phyloP scores from a whole-genome alignment of 768 basidiomycete genomes.

The Suillus bovinus region DNA sequence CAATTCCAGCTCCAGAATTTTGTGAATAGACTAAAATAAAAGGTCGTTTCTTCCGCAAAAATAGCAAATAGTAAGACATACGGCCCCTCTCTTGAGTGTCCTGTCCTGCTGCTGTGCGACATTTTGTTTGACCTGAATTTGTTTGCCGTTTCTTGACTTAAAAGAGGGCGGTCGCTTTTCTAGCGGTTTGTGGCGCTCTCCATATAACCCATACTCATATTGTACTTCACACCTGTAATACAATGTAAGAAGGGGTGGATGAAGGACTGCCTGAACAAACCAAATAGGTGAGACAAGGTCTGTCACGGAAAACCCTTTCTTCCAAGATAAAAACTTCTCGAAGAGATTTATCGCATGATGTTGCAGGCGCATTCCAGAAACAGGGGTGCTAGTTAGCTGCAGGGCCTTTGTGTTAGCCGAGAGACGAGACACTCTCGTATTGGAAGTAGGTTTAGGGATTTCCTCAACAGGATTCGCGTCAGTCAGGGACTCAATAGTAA shows the following conservation, averaged over 20 bases:
- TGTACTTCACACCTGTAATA: conserved; percentile 74
- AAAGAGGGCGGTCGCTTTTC: conserved; percentile 57
- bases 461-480: not conserved
- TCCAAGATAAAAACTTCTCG: conserved; percentile 43
- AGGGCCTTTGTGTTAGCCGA: not conserved
- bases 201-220: conserved; percentile 72
- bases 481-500: conserved; percentile 35
- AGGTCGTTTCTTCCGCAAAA: not conserved
- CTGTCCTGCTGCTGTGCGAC: conserved; percentile 58
- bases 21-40: conserved; percentile 63
- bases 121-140: conserved; percentile 51
- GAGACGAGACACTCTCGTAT: not conserved
- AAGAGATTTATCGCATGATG: conserved; percentile 34
- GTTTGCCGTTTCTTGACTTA: conserved; percentile 55
- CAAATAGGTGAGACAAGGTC: conserved; percentile 64
- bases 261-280: conserved; percentile 30
- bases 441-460: too few relatives aligned
- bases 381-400: not conserved
- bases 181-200: conserved; percentile 50
- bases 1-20: conserved; percentile 73
- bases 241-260: conserved; percentile 5
- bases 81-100: conserved; percentile 54
- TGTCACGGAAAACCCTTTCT: conserved; percentile 53
- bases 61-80: conserved; percentile 28
- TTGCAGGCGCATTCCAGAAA: not conserved